phyloP scores from a whole-genome alignment of 2,329 filamentous ascomycete genomes.

The Colletotrichum incanum region DNA sequence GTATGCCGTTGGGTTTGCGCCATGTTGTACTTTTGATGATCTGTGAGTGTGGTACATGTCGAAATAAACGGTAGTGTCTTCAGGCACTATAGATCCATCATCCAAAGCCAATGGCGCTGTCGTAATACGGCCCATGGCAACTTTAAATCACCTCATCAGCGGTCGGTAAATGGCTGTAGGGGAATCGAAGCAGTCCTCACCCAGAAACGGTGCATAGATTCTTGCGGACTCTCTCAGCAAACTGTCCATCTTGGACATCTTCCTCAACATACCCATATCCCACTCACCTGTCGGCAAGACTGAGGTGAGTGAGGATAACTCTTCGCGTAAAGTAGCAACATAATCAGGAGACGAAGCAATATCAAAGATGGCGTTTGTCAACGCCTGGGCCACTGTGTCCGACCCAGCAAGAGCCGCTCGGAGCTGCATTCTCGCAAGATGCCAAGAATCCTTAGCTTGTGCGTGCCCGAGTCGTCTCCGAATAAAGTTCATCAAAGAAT shows the following conservation, averaged over 20 bases:
- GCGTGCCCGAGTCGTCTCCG: neutral
- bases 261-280: conserved; percentile 25
- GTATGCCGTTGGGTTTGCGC: neutral
- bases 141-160: neutral
- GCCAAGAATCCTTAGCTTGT: neutral
- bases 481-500: conserved; percentile 1
- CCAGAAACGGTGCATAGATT: conserved; percentile 9
- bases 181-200: neutral
- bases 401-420: conserved; percentile 21
- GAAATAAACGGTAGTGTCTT: conserved; percentile 24
- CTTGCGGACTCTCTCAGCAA: conserved; percentile 19
- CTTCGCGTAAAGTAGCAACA: neutral
- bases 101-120: conserved; percentile 10
- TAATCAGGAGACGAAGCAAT: conserved; percentile 3
- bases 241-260: conserved; percentile 25
- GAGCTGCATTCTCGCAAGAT: conserved; percentile 1
- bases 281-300: neutral
- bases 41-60: conserved; percentile 27
- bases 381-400: conserved; percentile 21
- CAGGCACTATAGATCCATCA: conserved; percentile 18
- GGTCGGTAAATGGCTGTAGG: fast-evolving
- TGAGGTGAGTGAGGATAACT: neutral
- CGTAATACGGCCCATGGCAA: conserved; percentile 25
- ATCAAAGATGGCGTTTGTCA: conserved; percentile 25
- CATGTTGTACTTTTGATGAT: conserved; percentile 9